Base-by-base conservation (phyloP, 345 rosid species). In the Sisymbrium altissimum region DNA sequence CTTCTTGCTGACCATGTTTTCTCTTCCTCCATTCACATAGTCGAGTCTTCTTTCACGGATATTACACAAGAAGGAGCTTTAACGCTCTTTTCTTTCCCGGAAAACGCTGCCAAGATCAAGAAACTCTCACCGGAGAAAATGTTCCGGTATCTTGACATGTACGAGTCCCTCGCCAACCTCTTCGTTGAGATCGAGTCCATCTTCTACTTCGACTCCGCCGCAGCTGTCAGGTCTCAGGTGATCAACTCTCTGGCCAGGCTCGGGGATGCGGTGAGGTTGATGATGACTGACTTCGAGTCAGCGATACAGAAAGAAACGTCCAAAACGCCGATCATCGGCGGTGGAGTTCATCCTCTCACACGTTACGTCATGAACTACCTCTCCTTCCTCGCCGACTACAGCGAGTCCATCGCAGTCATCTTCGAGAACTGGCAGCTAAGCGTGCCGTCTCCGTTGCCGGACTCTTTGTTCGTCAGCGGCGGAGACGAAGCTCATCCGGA, bases 291-390 rank as follows among this genome's bases (percentile, higher is more conserved):
- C 1, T 88, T 93, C 72, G 95, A 93, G 41, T 30, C 82, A 1
- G 87, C 91, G 1, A 86, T 93, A 63, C 82, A 81, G 63, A 90
- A 86, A 58, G 90, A 87, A 66, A 59, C 71, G 5, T 88, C 97
- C 0, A 90, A 81, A 60, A 18, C 68, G 10, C 62, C 79, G 1
- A 14, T 84, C 0, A 84, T 86, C 43, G 91, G 97, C 38, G 98
- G 93, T 0, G 96, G 93, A 0, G 77, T 90, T 63, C 98, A 93
- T 64, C 97, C 97, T 1, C 81, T 90, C 2, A 88, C 91, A 0
- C 89, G 94, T 30, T 87, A 90, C 64, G 91, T 89, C 1, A 90
- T 88, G 97, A 90, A 93, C 64, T 93, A 90, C 81, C 69, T 90
- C 73, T 39, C 85, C 3, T 81, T 90, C 81, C 83, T 90, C 62